Conservation (phyloP, 1,139 yeast species). For the Zygosaccharomyces sapae region DNA sequence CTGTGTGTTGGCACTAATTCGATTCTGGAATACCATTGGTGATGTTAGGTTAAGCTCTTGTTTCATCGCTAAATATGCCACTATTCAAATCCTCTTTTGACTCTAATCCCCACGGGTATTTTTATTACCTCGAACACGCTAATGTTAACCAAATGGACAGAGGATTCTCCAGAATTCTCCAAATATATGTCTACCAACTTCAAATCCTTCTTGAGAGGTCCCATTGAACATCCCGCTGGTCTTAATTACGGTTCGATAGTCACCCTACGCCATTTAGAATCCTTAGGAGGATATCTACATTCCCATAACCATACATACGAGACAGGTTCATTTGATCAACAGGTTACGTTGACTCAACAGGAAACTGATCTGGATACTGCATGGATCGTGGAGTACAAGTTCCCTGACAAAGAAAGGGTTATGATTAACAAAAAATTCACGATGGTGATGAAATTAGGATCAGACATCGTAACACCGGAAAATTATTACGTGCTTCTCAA, state of each 20-base stretch:
- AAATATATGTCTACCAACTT: slow-evolving; percentile 54
- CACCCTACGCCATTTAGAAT: slow-evolving; percentile 58
- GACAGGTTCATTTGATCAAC: slow-evolving; percentile 59
- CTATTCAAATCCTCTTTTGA: slow-evolving; percentile 38
- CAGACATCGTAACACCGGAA: slow-evolving; percentile 58
- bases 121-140: slow-evolving; percentile 47
- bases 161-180: slow-evolving; percentile 43
- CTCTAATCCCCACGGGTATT: slow-evolving; percentile 48
- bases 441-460: slow-evolving; percentile 54
- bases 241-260: slow-evolving; percentile 64
- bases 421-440: slow-evolving; percentile 41
- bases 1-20: slow-evolving; percentile 39
- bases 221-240: slow-evolving; percentile 40
- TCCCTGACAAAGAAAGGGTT: slow-evolving; percentile 22
- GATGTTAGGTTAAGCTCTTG: slow-evolving; percentile 46
- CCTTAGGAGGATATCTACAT: slow-evolving; percentile 61
- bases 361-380: slow-evolving; percentile 54
- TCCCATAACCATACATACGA: slow-evolving; percentile 56
- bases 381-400: slow-evolving; percentile 57
- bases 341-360: slow-evolving; percentile 57
- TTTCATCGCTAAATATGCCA: slow-evolving; percentile 37
- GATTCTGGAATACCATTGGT: slow-evolving; percentile 56
- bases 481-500: slow-evolving; percentile 54
- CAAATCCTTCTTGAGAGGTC: slow-evolving; percentile 45
- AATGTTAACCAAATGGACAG: slow-evolving; percentile 48